phyloP scores from a whole-genome alignment of 2,329 filamentous ascomycete genomes.

The Fusarium domesticum region DNA sequence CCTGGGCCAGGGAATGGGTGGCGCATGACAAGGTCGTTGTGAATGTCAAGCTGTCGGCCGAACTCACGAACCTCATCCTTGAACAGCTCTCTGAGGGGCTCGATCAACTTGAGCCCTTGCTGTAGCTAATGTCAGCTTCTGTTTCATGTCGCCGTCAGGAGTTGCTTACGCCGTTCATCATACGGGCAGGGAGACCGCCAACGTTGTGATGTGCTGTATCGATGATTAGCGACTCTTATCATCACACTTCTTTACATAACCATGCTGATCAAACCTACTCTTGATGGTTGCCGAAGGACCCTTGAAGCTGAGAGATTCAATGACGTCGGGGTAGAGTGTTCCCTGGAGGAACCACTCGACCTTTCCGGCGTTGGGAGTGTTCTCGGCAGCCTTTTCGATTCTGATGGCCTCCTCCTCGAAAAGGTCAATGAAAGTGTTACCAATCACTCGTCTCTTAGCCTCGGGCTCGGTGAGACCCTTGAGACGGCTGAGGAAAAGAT shows the following conservation, averaged over 20 bases:
- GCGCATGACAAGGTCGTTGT: constrained; percentile 5
- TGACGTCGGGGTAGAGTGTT: constrained; percentile 66
- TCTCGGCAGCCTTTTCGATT: constrained; percentile 65
- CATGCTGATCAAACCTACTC: too few relatives aligned
- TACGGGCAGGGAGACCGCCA: constrained; percentile 16
- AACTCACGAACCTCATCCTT: constrained; percentile 65
- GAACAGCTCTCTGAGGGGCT: constrained; percentile 45
- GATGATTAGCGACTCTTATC: too few relatives aligned
- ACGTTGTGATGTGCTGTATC: too few relatives aligned
- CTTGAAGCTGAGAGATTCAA: constrained; percentile 49
- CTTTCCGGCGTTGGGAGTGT: constrained; percentile 65
- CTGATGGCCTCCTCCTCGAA: constrained; percentile 10
- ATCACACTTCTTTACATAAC: too few relatives aligned
- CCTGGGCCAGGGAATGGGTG: constrained; percentile 24
- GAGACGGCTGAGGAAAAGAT: constrained; percentile 74
- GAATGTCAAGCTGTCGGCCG: constrained; percentile 6
- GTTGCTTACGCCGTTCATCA: constrained; percentile 2
- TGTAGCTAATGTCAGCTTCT: neutral
- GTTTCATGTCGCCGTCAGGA: neutral
- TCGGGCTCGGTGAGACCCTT: constrained; percentile 77
- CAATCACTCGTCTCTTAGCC: constrained; percentile 88
- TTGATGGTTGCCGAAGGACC: constrained; percentile 50
- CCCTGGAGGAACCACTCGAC: constrained; percentile 88
- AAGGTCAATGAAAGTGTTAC: constrained; percentile 50
- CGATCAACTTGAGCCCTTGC: neutral